Evolutionary conservation across 441 rosid species (phyloP).

Genomic region (Capsella rubella): DNA sequence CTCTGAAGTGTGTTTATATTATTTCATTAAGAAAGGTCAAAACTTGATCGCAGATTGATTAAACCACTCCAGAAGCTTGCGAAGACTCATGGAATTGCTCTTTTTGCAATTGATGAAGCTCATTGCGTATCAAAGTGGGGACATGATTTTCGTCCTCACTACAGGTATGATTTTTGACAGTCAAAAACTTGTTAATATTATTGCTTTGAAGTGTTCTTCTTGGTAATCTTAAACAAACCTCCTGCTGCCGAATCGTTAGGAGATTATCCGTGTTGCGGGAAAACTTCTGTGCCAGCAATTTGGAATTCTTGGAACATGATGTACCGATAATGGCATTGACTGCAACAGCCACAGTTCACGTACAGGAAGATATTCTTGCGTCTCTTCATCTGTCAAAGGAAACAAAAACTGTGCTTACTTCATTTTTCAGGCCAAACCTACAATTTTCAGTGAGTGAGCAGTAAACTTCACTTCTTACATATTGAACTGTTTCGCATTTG

Average conservation of each 20-base stretch:
- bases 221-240: not conserved
- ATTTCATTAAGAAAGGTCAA: constrained; percentile 14
- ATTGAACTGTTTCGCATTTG: not conserved
- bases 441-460: constrained; percentile 63
- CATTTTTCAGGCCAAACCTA: constrained; percentile 84
- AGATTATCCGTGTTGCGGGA: constrained; percentile 70
- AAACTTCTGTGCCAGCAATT: constrained; percentile 61
- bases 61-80: constrained; percentile 80
- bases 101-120: constrained; percentile 93
- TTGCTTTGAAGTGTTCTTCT: constrained; percentile 1
- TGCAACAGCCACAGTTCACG: constrained; percentile 86
- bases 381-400: constrained; percentile 73
- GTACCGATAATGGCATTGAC: constrained; percentile 94
- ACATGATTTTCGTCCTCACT: constrained; percentile 90
- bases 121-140: constrained; percentile 99
- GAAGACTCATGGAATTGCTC: constrained; percentile 72
- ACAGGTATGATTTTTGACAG: constrained; percentile 54
- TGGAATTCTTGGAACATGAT: constrained; percentile 65
- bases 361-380: constrained; percentile 75
- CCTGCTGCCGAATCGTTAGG: constrained; percentile 51
- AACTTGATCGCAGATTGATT: constrained; percentile 61
- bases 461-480: constrained; percentile 9
- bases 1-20: constrained; percentile 16
- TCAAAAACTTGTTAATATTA: not conserved
- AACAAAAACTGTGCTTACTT: constrained; percentile 77